Conservation (phyloP, 2,329 filamentous ascomycete species). For the Fusarium pseudocircinatum region DNA sequence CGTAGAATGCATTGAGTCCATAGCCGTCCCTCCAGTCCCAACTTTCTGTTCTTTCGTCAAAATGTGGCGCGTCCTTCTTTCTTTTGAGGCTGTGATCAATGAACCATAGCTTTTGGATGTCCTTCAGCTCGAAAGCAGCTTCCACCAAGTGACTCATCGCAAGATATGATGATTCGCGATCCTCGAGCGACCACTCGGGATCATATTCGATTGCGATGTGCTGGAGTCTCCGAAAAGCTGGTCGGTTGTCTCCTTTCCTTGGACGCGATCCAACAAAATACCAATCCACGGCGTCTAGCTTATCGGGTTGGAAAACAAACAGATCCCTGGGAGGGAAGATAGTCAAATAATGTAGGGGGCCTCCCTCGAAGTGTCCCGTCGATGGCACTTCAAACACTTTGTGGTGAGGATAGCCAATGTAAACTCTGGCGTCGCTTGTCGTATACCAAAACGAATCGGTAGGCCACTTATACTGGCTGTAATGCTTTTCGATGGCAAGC, state of each 20-base stretch:
- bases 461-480: not conserved
- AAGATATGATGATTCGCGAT: no score
- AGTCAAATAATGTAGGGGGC: not conserved
- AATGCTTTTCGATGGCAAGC: not conserved
- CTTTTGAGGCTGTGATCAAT: slow-evolving; percentile 7
- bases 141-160: not conserved
- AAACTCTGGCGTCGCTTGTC: not conserved
- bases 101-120: not conserved
- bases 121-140: not conserved
- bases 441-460: not conserved
- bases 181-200: not conserved
- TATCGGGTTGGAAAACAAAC: slow-evolving; percentile 1
- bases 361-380: not conserved
- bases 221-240: not conserved
- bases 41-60: no score
- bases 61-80: not conserved
- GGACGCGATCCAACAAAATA: rapidly evolving
- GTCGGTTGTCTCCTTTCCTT: not conserved
- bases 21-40: no score
- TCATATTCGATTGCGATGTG: slow-evolving; percentile 18
- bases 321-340: not conserved
- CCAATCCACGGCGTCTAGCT: not conserved
- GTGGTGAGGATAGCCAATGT: no score
- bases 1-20: slow-evolving; percentile 7
- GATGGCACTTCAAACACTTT: not conserved